A percentile compares a stretch with the other conserved stretches of the same genome.
These are phyloP conservation scores for Claviceps paspali DNA, from an alignment of 2,329 filamentous ascomycete genomes.

Conservation along the genomic window DNA sequence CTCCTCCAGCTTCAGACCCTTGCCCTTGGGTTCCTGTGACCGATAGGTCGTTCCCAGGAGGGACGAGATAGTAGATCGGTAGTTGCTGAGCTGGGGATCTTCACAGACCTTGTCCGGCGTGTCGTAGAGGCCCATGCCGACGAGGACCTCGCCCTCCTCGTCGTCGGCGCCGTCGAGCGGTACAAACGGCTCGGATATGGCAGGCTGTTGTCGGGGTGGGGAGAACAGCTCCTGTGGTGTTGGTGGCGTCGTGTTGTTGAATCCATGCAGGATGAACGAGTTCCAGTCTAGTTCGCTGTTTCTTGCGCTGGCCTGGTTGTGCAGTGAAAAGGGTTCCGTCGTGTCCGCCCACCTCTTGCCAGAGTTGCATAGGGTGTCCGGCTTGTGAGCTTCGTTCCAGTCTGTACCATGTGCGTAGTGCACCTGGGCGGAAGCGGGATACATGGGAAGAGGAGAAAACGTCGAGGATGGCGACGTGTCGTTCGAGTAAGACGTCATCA, in stretches of 20 bases:
- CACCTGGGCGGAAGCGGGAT: slow-evolving; percentile 21
- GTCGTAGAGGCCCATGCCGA: slow-evolving; percentile 76
- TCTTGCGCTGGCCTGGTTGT: slow-evolving; percentile 7
- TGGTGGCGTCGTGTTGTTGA: slow-evolving; percentile 36
- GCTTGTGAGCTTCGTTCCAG: slow-evolving; percentile 20
- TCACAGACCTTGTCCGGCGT: slow-evolving; percentile 42
- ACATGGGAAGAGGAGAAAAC: slow-evolving; percentile 38
- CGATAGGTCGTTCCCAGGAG: slow-evolving; percentile 36
- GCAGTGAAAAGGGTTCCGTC: slow-evolving; percentile 18
- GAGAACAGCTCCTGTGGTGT: slow-evolving; percentile 46
- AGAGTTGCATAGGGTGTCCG: slow-evolving; percentile 14
- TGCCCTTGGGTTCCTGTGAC: slow-evolving; percentile 38
- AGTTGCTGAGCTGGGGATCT: slow-evolving; percentile 36
- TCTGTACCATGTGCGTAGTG: slow-evolving; percentile 25
- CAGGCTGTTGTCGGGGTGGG: slow-evolving; percentile 32
- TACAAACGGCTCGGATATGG: slow-evolving; percentile 33
- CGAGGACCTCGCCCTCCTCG: slow-evolving; percentile 54
- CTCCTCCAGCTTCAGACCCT: slow-evolving; percentile 68
- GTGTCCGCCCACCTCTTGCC: slow-evolving; percentile 9
- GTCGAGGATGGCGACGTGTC: slow-evolving; percentile 40
- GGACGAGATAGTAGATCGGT: slow-evolving; percentile 37
- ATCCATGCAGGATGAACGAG: slow-evolving; percentile 27
- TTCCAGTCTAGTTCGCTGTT: slow-evolving; percentile 26
- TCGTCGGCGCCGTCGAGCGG: slow-evolving; percentile 37
- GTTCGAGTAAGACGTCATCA: slow-evolving; percentile 39